phyloP scores from a whole-genome alignment of 2,329 filamentous ascomycete species.

The Colletotrichum sp. region DNA sequence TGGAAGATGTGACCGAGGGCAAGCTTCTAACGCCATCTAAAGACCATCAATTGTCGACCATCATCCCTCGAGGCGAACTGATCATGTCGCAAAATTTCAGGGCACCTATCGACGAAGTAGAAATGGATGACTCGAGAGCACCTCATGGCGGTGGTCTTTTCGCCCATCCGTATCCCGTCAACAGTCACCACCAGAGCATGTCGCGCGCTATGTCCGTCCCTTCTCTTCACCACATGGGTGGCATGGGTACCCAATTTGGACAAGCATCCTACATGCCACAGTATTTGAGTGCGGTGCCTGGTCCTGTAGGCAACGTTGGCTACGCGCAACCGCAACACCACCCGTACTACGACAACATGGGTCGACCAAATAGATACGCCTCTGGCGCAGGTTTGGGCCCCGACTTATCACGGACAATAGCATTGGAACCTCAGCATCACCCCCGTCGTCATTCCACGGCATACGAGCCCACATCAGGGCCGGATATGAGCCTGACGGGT shows the following conservation, averaged over 20 bases:
- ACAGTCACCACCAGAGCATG: slow-evolving; percentile 26
- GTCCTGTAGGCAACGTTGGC: neutral
- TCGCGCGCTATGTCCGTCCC: slow-evolving; percentile 26
- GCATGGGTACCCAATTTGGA: slow-evolving; percentile 3
- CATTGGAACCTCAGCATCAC: slow-evolving; percentile 10
- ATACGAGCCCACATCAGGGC: slow-evolving; percentile 5
- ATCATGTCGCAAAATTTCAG: slow-evolving; percentile 71
- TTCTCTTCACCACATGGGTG: slow-evolving; percentile 8
- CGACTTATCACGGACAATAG: slow-evolving; percentile 9
- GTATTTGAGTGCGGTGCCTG: slow-evolving; percentile 1
- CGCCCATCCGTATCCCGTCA: slow-evolving; percentile 1
- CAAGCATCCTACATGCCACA: slow-evolving; percentile 3
- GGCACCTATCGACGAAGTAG: slow-evolving; percentile 66
- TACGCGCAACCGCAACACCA: slow-evolving; percentile 3
- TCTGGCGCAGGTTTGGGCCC: neutral
- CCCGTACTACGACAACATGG: slow-evolving; percentile 5
- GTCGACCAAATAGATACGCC: neutral
- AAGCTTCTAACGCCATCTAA: slow-evolving; percentile 63
- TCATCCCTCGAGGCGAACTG: slow-evolving; percentile 63
- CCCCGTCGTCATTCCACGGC: slow-evolving; percentile 15
- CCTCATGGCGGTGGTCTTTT: slow-evolving; percentile 1
- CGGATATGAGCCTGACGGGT: slow-evolving; percentile 11
- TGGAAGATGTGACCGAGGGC: slow-evolving; percentile 76
- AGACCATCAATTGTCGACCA: slow-evolving; percentile 46
- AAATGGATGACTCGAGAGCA: slow-evolving; percentile 32